phyloP scores from a whole-genome alignment of 108 stramenopile genomes.

The Seminavis robusta region DNA sequence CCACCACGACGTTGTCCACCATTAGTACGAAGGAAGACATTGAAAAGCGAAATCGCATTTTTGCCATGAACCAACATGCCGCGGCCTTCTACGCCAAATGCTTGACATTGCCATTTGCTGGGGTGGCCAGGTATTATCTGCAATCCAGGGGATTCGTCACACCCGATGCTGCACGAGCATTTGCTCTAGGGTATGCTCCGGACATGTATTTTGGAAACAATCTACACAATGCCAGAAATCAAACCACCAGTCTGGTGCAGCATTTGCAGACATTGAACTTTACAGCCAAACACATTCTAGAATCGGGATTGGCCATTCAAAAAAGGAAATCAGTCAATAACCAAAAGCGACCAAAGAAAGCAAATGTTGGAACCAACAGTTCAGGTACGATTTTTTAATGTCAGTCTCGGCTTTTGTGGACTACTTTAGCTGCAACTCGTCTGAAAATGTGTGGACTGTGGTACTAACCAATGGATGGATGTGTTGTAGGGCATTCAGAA shows the following conservation, averaged over 20 bases:
- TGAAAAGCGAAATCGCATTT: too few relatives aligned
- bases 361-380: not conserved
- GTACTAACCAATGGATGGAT: too few relatives aligned
- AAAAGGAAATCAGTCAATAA: slow-evolving; percentile 30
- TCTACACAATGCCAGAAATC: too few relatives aligned
- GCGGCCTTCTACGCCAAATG: slow-evolving; percentile 80
- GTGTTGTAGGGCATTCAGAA: not conserved
- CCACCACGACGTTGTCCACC: too few relatives aligned
- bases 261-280: slow-evolving; percentile 63
- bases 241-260: slow-evolving; percentile 81
- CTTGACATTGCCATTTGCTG: slow-evolving; percentile 62
- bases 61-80: slow-evolving; percentile 75
- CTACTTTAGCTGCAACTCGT: slow-evolving; percentile 1
- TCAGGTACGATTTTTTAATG: not conserved
- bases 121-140: slow-evolving; percentile 67
- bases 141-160: slow-evolving; percentile 46
- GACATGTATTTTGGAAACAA: slow-evolving; percentile 61
- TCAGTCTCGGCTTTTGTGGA: not conserved
- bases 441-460: too few relatives aligned
- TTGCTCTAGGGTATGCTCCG: slow-evolving; percentile 89
- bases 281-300: slow-evolving; percentile 70
- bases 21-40: too few relatives aligned
- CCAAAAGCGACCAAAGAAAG: not conserved
- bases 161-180: slow-evolving; percentile 63
- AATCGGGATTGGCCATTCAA: slow-evolving; percentile 79